Conservation (phyloP, 2,329 filamentous ascomycete species). For the Boeremia exigua region DNA sequence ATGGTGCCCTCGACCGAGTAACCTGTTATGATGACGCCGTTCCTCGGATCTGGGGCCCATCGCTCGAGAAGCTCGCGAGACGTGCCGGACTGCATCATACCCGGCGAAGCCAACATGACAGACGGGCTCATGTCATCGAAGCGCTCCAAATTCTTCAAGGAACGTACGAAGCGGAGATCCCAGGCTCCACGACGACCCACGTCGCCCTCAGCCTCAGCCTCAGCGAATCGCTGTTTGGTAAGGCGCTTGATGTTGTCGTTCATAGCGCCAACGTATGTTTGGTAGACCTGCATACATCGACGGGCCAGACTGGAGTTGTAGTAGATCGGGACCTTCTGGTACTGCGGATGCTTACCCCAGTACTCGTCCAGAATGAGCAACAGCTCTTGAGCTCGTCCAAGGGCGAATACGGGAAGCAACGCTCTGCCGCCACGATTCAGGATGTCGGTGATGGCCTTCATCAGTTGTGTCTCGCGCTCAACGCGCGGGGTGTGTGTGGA, state of each 20-base stretch:
- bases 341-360: conserved; percentile 88
- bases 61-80: conserved; percentile 90
- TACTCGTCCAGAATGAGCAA: conserved; percentile 96
- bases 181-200: conserved; percentile 81
- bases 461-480: conserved; percentile 89
- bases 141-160: conserved; percentile 87
- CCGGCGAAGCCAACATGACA: conserved; percentile 95
- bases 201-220: conserved; percentile 82
- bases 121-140: conserved; percentile 96
- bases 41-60: conserved; percentile 95
- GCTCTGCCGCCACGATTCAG: conserved; percentile 91
- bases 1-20: conserved; percentile 99
- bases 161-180: conserved; percentile 95
- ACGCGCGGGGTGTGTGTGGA: conserved; percentile 89
- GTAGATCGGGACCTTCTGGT: conserved; percentile 92
- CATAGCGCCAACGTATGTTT: conserved; percentile 98
- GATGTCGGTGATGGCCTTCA: conserved; percentile 93
- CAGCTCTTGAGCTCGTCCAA: conserved; percentile 91
- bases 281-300: conserved; percentile 98
- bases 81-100: conserved; percentile 97
- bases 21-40: conserved; percentile 97
- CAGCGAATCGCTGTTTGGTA: conserved; percentile 91
- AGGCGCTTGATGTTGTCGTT: conserved; percentile 98
- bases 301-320: conserved; percentile 94
- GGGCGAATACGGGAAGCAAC: conserved; percentile 92